A percentile compares a stretch with the other conserved stretches of the same genome.
Conservation (phyloP, 768 basidiomycete genomes). For the Neoboletus magnificus region DNA sequence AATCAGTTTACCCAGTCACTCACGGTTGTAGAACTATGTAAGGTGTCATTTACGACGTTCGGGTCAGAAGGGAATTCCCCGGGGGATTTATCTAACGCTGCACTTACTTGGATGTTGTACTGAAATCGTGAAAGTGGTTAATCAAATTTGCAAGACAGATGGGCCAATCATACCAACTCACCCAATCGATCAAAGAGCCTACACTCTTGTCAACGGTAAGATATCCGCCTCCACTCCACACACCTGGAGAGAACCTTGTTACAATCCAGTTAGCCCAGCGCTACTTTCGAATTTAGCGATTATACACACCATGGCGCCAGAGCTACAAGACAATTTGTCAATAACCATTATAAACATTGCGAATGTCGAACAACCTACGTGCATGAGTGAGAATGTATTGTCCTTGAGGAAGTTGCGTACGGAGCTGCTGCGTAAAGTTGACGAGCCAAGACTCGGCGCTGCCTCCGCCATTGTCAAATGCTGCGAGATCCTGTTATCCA, state of each 20-base stretch:
- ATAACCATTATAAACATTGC: background rate
- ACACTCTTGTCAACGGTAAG: conserved; percentile 34
- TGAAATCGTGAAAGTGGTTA: background rate
- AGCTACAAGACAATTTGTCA: conserved; percentile 7
- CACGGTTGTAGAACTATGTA: conserved; percentile 32
- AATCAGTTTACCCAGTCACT: background rate
- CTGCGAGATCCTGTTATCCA: conserved; percentile 28
- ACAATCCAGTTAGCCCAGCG: background rate
- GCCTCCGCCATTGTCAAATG: conserved; percentile 35
- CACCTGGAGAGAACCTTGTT: conserved; percentile 19
- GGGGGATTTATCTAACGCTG: too few species aligned
- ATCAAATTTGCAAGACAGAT: background rate
- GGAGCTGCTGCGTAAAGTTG: conserved; percentile 30
- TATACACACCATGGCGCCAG: conserved; percentile 18
- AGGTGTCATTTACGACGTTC: background rate
- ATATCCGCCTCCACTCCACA: conserved; percentile 34
- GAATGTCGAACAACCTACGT: conserved; percentile 19
- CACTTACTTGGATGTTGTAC: conserved; percentile 39
- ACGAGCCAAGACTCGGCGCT: conserved; percentile 36
- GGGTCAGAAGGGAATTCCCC: background rate
- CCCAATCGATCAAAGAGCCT: conserved; percentile 46
- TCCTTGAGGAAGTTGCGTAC: conserved; percentile 30
- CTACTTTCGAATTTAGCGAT: background rate
- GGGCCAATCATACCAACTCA: conserved; percentile 11
- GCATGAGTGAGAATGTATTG: conserved; percentile 35